Evolutionary conservation across 495 filamentous ascomycete genomes (phyloP).

Genomic region (Penicillium samsonianum): DNA sequence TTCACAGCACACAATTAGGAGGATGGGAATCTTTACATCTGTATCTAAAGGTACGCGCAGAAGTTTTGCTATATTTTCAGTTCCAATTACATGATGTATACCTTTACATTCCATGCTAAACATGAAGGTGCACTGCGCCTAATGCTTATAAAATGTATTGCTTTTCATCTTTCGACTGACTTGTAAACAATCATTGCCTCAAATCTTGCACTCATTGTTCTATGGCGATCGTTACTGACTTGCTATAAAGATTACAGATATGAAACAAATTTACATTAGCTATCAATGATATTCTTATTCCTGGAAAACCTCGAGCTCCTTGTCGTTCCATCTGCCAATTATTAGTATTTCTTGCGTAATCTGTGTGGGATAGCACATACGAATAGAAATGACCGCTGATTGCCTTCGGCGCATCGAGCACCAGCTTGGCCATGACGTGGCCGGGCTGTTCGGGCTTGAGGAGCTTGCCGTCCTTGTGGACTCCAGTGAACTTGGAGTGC

Average conservation of each 20-base stretch:
- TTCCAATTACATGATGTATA: slow-evolving; percentile 62
- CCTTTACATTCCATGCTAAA: slow-evolving; percentile 85
- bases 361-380: slow-evolving; percentile 48
- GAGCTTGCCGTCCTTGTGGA: slow-evolving; percentile 67
- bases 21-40: background rate
- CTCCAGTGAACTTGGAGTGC: slow-evolving; percentile 65
- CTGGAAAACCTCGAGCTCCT: slow-evolving; percentile 65
- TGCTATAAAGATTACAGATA: slow-evolving; percentile 30
- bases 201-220: slow-evolving; percentile 24
- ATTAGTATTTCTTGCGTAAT: slow-evolving; percentile 40
- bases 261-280: slow-evolving; percentile 10
- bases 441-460: slow-evolving; percentile 83
- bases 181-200: slow-evolving; percentile 25
- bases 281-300: slow-evolving; percentile 28
- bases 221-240: slow-evolving; percentile 38
- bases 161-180: slow-evolving; percentile 99
- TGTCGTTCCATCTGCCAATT: slow-evolving; percentile 64
- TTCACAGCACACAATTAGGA: background rate
- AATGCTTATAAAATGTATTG: slow-evolving; percentile 73
- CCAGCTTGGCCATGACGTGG: slow-evolving; percentile 79
- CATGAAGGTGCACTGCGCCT: slow-evolving; percentile 66
- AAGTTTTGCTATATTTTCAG: slow-evolving; percentile 9
- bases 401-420: slow-evolving; percentile 58
- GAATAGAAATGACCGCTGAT: slow-evolving; percentile 74
- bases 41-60: slow-evolving; percentile 25